Conservation (phyloP, 164 flowering plant species). For the Kingdonia uniflora region DNA sequence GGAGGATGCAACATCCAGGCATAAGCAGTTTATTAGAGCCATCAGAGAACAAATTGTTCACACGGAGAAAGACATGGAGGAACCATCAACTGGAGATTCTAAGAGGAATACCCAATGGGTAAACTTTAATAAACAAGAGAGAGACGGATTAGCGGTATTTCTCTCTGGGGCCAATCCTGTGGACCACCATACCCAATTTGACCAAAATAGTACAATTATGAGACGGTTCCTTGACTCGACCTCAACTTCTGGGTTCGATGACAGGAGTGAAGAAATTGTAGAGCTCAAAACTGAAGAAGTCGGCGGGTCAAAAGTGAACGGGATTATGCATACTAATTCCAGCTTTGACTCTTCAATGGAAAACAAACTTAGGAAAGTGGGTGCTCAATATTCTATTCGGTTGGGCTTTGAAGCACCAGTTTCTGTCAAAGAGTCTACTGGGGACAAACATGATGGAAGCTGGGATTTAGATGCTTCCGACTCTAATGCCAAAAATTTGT, state of each 20-base stretch:
- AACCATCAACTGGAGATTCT: slow-evolving; percentile 14
- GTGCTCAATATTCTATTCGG: slow-evolving; percentile 16
- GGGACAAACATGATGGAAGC: slow-evolving; percentile 11
- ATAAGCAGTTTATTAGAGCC: slow-evolving; percentile 38
- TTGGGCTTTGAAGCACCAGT: slow-evolving; percentile 13
- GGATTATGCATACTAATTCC: slow-evolving; percentile 10
- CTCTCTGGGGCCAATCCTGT: slow-evolving; percentile 29
- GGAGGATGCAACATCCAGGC: slow-evolving; percentile 28
- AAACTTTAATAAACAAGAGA: slow-evolving; percentile 35
- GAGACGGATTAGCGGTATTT: slow-evolving; percentile 39
- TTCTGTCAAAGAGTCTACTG: slow-evolving; percentile 12
- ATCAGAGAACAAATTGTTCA: slow-evolving; percentile 35
- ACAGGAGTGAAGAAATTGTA: slow-evolving; percentile 28
- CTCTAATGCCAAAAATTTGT: slow-evolving; percentile 15
- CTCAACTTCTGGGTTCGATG: slow-evolving; percentile 21
- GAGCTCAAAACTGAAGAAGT: slow-evolving; percentile 21
- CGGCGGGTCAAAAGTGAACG: slow-evolving; percentile 16
- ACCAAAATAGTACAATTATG: slow-evolving; percentile 20
- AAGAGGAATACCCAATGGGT: slow-evolving; percentile 19
- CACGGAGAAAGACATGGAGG: slow-evolving; percentile 25
- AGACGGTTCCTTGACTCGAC: slow-evolving; percentile 30
- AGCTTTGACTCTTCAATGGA: slow-evolving; percentile 13
- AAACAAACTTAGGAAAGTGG: slow-evolving; percentile 19
- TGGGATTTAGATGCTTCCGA: slow-evolving; percentile 25
- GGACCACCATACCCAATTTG: slow-evolving; percentile 10